phyloP scores from a whole-genome alignment of 257 asterid species.

The Solanum pinnatisectum region DNA sequence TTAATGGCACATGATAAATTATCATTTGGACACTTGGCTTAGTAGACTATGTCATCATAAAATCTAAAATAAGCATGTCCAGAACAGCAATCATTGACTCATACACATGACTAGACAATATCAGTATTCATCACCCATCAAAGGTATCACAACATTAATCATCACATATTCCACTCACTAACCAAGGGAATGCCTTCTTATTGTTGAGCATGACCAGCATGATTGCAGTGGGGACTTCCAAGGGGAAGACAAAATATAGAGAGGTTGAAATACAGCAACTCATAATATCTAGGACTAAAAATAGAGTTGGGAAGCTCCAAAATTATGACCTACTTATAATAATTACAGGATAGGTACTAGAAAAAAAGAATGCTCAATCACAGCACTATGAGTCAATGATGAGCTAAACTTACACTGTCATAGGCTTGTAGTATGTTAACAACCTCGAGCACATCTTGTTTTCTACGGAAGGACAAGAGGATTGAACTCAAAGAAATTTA shows the following conservation, averaged over 20 bases:
- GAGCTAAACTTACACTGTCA: background rate
- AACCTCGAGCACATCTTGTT: background rate
- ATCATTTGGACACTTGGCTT: background rate
- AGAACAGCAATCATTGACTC: background rate
- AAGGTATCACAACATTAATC: background rate
- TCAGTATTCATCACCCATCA: background rate
- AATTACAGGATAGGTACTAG: background rate
- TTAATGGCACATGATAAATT: background rate
- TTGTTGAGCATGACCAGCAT: background rate
- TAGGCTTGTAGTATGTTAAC: background rate
- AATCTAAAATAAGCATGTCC: background rate
- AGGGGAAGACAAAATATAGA: background rate
- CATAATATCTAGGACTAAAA: background rate
- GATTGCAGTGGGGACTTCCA: background rate
- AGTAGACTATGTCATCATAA: background rate
- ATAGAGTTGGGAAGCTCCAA: background rate
- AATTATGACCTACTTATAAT: background rate
- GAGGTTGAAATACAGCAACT: background rate
- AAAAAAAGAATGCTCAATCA: background rate
- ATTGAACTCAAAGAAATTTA: background rate
- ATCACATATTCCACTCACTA: background rate
- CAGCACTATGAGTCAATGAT: background rate
- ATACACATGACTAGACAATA: background rate
- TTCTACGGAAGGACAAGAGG: background rate
- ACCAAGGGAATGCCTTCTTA: background rate